Percentiles rank a stretch among this genome's conserved stretches.
Conservation (phyloP, 768 basidiomycete species). For the Coprinopsis sp. region DNA sequence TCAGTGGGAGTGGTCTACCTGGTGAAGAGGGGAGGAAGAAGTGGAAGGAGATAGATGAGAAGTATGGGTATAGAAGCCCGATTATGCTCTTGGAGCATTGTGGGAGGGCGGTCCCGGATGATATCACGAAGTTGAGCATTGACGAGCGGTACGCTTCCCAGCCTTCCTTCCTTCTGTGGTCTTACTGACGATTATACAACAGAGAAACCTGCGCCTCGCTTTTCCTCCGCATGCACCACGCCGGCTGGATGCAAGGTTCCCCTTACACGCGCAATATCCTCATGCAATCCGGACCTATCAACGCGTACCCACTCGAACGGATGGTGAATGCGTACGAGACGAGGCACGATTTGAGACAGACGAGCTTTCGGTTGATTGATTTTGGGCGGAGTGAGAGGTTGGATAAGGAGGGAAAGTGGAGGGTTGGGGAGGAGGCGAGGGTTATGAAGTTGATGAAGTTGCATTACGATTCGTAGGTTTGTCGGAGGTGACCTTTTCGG, state of each 20-base stretch:
- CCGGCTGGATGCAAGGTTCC: slow-evolving; percentile 33
- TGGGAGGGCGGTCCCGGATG: slow-evolving; percentile 23
- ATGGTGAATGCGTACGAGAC: slow-evolving; percentile 2
- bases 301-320: slow-evolving; percentile 10
- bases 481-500: too few species aligned
- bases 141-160: slow-evolving; percentile 34
- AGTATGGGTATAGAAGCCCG: slow-evolving; percentile 26
- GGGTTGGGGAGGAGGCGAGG: neutral
- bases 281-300: slow-evolving; percentile 30
- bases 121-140: slow-evolving; percentile 17
- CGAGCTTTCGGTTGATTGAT: slow-evolving; percentile 38
- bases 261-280: slow-evolving; percentile 35
- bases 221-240: slow-evolving; percentile 31
- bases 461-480: too few species aligned
- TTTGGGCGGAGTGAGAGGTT: slow-evolving; percentile 26
- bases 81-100: slow-evolving; percentile 45
- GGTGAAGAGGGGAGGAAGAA: neutral
- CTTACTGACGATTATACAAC: neutral
- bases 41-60: neutral
- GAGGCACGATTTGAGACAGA: slow-evolving; percentile 6
- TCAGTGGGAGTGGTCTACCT: neutral
- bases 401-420: neutral
- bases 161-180: neutral
- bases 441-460: neutral
- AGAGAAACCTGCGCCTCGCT: slow-evolving; percentile 39